Conservation (phyloP, 2,329 filamentous ascomycete species). For the Trichothecium roseum region DNA sequence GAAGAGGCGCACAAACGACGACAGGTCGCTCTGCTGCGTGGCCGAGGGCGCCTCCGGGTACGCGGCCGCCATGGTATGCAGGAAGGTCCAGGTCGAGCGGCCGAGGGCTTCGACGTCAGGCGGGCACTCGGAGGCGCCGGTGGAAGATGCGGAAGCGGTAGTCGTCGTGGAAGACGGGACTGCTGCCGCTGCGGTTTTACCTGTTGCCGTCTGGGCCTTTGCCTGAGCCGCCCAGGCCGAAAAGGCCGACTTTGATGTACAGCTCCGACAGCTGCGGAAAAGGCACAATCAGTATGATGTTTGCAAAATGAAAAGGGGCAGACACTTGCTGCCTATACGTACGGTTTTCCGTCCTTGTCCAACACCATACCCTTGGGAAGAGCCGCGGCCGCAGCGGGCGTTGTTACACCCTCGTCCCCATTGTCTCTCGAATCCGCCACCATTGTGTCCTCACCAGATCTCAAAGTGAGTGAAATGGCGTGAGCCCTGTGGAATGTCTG, state of each 20-base stretch:
- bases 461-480: no score
- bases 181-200: conserved; percentile 19
- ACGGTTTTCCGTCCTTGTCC: conserved; percentile 79
- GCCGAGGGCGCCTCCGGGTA: conserved; percentile 65
- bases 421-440: no score
- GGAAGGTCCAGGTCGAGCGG: conserved; percentile 81
- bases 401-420: background rate
- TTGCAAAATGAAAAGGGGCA: background rate
- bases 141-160: conserved; percentile 17
- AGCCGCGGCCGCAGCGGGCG: conserved; percentile 2
- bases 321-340: conserved; percentile 26
- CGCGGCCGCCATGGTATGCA: conserved; percentile 81
- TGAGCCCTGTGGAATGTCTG: no score
- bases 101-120: conserved; percentile 83
- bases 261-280: conserved; percentile 19
- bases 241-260: conserved; percentile 18
- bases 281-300: conserved; percentile 1
- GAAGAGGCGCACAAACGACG: conserved; percentile 69
- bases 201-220: conserved; percentile 14
- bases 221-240: conserved; percentile 17
- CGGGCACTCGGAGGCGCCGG: conserved; percentile 70
- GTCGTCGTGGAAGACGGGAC: conserved; percentile 17
- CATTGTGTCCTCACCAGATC: no score
- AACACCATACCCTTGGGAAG: conserved; percentile 64
- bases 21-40: conserved; percentile 64